Evolutionary conservation across 345 rosid genomes (phyloP).

Genomic region (Streptanthus diversifolius): DNA sequence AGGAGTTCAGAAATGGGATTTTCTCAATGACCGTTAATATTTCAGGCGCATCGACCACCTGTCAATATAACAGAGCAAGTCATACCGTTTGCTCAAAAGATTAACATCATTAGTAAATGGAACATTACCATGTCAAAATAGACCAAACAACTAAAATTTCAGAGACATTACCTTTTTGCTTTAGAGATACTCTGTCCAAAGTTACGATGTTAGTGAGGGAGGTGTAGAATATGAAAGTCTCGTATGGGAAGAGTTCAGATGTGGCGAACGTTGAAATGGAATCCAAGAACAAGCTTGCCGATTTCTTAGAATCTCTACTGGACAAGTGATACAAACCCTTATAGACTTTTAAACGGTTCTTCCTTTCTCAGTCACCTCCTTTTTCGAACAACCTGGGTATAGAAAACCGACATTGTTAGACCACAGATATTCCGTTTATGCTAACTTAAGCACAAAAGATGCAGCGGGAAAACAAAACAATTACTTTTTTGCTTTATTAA

Average conservation of each 20-base stretch:
- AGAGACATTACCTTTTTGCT: too few relatives aligned
- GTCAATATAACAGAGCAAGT: too few relatives aligned
- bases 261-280: constrained; percentile 98
- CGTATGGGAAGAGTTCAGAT: constrained; percentile 90
- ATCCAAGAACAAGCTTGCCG: constrained; percentile 81
- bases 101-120: too few relatives aligned
- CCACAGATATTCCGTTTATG: neutral
- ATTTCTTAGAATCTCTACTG: constrained; percentile 79
- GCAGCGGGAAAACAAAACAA: neutral
- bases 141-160: too few relatives aligned
- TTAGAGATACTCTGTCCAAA: constrained; percentile 79
- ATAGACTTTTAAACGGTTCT: constrained; percentile 89
- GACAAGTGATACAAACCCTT: constrained; percentile 93
- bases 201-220: constrained; percentile 88
- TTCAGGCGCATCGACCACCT: too few relatives aligned
- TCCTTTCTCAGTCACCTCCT: constrained; percentile 99
- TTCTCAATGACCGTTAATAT: too few relatives aligned
- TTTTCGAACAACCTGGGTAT: constrained; percentile 84
- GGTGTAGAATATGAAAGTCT: constrained; percentile 93
- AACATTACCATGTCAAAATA: too few relatives aligned
- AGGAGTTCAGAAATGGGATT: too few relatives aligned
- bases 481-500: constrained; percentile 93
- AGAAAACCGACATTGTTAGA: neutral
- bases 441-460: neutral
- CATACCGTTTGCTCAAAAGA: too few relatives aligned